Conservation (phyloP, 345 rosid genomes). For the Gossypioides kirkii region DNA sequence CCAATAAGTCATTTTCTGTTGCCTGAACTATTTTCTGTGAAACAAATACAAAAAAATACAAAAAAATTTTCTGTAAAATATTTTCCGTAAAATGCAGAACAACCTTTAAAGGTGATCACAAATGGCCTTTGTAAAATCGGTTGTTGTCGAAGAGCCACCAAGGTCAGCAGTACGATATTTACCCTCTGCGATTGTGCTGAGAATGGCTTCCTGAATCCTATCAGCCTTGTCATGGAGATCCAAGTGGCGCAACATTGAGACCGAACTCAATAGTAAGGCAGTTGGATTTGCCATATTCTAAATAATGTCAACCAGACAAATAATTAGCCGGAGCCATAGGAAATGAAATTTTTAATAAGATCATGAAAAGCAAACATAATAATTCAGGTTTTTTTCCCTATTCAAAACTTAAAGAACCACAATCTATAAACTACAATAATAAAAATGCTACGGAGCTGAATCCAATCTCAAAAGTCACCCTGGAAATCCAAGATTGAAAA, state of each 20-base stretch:
- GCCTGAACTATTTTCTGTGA: no score
- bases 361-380: not conserved
- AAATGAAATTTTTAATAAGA: not conserved
- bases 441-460: not conserved
- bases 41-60: no score
- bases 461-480: not conserved
- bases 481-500: not conserved
- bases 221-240: conserved; percentile 80
- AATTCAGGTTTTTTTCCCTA: not conserved
- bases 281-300: conserved; percentile 97
- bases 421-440: not conserved
- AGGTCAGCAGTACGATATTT: conserved; percentile 91
- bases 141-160: conserved; percentile 70
- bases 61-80: no score
- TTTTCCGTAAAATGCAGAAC: no score
- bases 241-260: conserved; percentile 84
- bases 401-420: not conserved
- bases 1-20: no score
- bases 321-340: not conserved
- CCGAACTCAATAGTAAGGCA: conserved; percentile 79
- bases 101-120: conserved; percentile 68
- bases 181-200: conserved; percentile 81
- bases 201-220: conserved; percentile 70
- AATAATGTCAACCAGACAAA: not conserved
- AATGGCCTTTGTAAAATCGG: conserved; percentile 87